Evolutionary conservation across 2,329 filamentous ascomycete genomes (phyloP), one percentile per base, ranked within the genome.

Genomic region (Aspergillus tamarii): DNA sequence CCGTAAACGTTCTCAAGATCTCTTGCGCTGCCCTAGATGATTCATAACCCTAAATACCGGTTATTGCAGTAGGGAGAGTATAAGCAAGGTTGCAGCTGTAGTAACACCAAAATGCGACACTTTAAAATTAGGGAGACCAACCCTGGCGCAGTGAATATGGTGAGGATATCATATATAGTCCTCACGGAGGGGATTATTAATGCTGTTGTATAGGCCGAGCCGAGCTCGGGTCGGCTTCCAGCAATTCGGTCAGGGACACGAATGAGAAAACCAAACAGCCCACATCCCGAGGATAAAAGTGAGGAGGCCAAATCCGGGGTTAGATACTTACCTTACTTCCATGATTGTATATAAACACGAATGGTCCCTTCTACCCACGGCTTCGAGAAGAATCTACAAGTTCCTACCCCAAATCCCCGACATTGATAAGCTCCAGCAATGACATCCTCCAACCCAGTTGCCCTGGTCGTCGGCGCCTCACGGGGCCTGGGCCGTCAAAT

Each of bases 401-500:
- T 19, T 19, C 26, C 9, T 23, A 2, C 3, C 11, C 10, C 10
- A 23, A 41, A 19, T n/a, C 34, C 34, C 45, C 21, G 8, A 45
- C 14, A 39, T 3, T 26, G 19, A 21, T 9, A 34, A 21, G 8
- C n/a, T 34, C 4, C 28, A 28, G 65, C 28, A 61, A 74, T 70
- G 70, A 41, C 66, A 30, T 60, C 65, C 10, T 21, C 30, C 14
- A 69, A 74, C 23, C 71, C 67, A 10, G 90, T 93, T 8, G 91
- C 90, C 23, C 83, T 94, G 23, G 82, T 94, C 5, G 84, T 94
- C 23, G 91, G 91, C 45, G 91, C 90, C 2, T 94, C 91, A 0
- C 83, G 92, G 65, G 92, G 92, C 43, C 94, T 96, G 67, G 92
- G 92, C 53, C 84, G 91, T 46, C 92, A 95, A 75, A 83, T 95